phyloP scores from a whole-genome alignment of 1,284 basidiomycete species.

The Waitea zeae region DNA sequence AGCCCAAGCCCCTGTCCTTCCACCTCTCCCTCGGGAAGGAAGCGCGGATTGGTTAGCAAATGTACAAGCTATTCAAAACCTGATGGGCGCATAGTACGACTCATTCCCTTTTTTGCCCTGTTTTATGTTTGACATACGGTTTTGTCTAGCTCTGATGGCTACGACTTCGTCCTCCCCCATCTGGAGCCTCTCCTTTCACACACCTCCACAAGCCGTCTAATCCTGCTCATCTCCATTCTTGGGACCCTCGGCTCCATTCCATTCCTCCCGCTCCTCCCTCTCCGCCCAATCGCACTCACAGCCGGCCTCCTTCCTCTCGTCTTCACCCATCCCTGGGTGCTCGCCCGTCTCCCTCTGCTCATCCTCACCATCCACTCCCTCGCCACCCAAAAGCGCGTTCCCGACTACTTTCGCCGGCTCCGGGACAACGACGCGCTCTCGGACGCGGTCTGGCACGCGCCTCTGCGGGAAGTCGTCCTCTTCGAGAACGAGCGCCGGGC shows the following conservation, averaged over 20 bases:
- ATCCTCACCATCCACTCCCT: too few relatives aligned
- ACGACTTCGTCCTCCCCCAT: conserved; percentile 14
- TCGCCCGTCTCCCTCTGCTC: conserved; percentile 13
- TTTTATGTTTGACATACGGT: conserved; percentile 2
- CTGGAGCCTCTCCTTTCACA: conserved; percentile 26
- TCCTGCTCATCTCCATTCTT: conserved; percentile 28
- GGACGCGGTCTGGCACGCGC: conserved; percentile 42
- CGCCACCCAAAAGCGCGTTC: not conserved
- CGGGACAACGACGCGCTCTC: conserved; percentile 47
- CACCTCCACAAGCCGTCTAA: conserved; percentile 34
- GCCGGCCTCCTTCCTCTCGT: conserved; percentile 35
- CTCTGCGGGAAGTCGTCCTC: conserved; percentile 48
- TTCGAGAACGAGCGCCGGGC: conserved; percentile 65
- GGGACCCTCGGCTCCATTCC: conserved; percentile 30
- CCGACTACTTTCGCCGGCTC: not conserved
- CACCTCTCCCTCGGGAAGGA: conserved; percentile 26
- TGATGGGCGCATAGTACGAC: conserved; percentile 58
- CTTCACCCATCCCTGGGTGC: conserved; percentile 29
- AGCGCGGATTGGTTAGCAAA: conserved; percentile 61
- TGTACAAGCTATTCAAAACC: conserved; percentile 63
- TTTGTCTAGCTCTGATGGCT: conserved; percentile 24
- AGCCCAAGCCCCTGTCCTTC: conserved; percentile 12
- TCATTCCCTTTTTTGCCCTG: conserved; percentile 3
- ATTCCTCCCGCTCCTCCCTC: conserved; percentile 28
- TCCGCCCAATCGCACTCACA: conserved; percentile 38